Conservation (phyloP, 1,139 yeast genomes). For the Nakaseomyces sp. region DNA sequence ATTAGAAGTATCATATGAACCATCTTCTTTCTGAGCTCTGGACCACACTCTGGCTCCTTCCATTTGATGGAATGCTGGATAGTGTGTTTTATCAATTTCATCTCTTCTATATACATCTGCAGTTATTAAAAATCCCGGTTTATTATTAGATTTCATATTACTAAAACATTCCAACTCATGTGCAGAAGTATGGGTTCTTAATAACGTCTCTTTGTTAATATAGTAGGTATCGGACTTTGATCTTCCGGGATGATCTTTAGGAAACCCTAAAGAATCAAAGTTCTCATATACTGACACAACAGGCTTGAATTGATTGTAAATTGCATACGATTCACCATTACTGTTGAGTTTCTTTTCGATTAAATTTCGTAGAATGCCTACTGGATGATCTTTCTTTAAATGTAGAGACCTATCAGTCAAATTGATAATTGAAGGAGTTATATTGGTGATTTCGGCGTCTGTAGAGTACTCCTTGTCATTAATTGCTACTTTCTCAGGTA, state of each 20-base stretch:
- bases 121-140: constrained; percentile 85
- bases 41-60: constrained; percentile 93
- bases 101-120: constrained; percentile 97
- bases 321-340: constrained; percentile 57
- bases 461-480: constrained; percentile 47
- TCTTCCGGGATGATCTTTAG: constrained; percentile 88
- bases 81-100: constrained; percentile 91
- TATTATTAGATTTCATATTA: constrained; percentile 37
- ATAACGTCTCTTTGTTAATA: constrained; percentile 56
- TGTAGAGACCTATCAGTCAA: constrained; percentile 70
- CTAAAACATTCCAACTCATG: constrained; percentile 82
- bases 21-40: constrained; percentile 22
- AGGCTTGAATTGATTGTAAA: constrained; percentile 70
- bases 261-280: constrained; percentile 87
- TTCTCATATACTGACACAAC: constrained; percentile 75
- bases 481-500: constrained; percentile 25
- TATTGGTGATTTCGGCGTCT: constrained; percentile 73
- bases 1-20: constrained; percentile 20
- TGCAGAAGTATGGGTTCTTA: constrained; percentile 94
- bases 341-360: constrained; percentile 60
- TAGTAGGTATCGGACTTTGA: constrained; percentile 90
- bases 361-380: constrained; percentile 71
- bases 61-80: constrained; percentile 96
- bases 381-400: constrained; percentile 68
- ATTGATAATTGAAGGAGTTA: constrained; percentile 63